These are phyloP conservation scores for Talaromyces borbonicus DNA, from an alignment of 495 filamentous ascomycete species.

Conservation along the genomic window DNA sequence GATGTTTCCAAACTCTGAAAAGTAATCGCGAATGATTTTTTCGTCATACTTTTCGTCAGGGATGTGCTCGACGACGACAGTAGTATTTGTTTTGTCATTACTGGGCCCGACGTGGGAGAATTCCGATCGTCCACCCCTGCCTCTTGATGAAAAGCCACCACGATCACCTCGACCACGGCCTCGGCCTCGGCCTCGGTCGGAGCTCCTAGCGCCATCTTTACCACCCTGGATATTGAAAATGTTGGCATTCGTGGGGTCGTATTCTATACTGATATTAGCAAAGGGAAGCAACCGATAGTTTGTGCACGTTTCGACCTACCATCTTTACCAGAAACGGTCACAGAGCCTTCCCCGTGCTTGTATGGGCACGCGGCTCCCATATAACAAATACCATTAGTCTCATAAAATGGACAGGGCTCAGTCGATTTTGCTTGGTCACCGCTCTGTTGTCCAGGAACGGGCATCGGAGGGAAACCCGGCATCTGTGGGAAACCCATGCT, in stretches of 20 bases:
- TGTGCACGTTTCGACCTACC: slow-evolving; percentile 33
- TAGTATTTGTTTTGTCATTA: slow-evolving; percentile 61
- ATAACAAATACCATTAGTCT: slow-evolving; percentile 78
- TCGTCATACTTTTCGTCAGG: slow-evolving; percentile 80
- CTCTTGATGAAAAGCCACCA: slow-evolving; percentile 31
- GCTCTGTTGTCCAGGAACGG: slow-evolving; percentile 25
- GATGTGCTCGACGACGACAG: slow-evolving; percentile 87
- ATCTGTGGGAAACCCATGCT: slow-evolving; percentile 52
- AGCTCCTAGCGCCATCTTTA: slow-evolving; percentile 19
- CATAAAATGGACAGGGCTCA: slow-evolving; percentile 75
- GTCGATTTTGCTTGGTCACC: slow-evolving; percentile 32
- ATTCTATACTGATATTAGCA: slow-evolving; percentile 47
- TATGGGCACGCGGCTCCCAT: slow-evolving; percentile 69
- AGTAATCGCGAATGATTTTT: slow-evolving; percentile 65
- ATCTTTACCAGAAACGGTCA: slow-evolving; percentile 39
- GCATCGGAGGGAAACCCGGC: slow-evolving; percentile 44
- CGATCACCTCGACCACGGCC: slow-evolving; percentile 38
- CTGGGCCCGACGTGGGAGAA: slow-evolving; percentile 71
- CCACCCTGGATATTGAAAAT: slow-evolving; percentile 27
- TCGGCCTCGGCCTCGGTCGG: slow-evolving; percentile 33
- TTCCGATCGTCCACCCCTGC: slow-evolving; percentile 48
- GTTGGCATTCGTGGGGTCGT: slow-evolving; percentile 67
- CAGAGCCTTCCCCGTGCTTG: slow-evolving; percentile 60
- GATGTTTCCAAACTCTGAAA: slow-evolving; percentile 75
- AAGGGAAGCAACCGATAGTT: not conserved